Conservation (phyloP, 192 early-diverging fungal genomes). For the Backusella luteola region DNA sequence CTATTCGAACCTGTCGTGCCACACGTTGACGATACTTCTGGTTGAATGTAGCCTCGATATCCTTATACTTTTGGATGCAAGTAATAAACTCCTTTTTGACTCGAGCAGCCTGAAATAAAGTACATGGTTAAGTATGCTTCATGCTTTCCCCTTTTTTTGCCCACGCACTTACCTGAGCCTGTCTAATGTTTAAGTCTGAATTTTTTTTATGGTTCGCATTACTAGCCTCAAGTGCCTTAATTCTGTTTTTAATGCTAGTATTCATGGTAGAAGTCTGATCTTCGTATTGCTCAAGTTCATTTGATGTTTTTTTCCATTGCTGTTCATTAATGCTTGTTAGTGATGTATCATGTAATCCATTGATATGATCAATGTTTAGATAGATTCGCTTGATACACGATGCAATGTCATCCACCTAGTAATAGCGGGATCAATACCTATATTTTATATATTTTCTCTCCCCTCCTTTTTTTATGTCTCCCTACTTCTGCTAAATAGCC, state of each 20-base stretch:
- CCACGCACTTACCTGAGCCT: conserved; percentile 6
- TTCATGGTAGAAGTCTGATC: conserved; percentile 26
- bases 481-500: conserved; percentile 17
- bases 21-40: conserved; percentile 78
- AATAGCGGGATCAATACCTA: neutral
- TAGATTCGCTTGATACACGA: neutral
- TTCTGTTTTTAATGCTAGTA: conserved; percentile 46
- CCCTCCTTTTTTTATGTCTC: neutral
- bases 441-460: neutral
- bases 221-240: conserved; percentile 34
- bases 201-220: conserved; percentile 4
- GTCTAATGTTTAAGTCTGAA: conserved; percentile 13
- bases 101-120: neutral
- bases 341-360: conserved; percentile 14
- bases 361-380: conserved; percentile 17
- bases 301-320: conserved; percentile 10
- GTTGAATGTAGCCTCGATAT: conserved; percentile 70
- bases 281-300: conserved; percentile 16
- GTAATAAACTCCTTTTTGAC: conserved; percentile 57
- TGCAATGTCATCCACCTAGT: conserved; percentile 1
- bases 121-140: neutral
- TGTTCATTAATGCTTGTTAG: conserved; percentile 20
- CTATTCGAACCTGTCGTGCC: conserved; percentile 76
- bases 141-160: neutral
- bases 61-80: conserved; percentile 69